These are phyloP conservation scores for Medicago arabica DNA, from an alignment of 306 rosid species.

Conservation along the genomic window DNA sequence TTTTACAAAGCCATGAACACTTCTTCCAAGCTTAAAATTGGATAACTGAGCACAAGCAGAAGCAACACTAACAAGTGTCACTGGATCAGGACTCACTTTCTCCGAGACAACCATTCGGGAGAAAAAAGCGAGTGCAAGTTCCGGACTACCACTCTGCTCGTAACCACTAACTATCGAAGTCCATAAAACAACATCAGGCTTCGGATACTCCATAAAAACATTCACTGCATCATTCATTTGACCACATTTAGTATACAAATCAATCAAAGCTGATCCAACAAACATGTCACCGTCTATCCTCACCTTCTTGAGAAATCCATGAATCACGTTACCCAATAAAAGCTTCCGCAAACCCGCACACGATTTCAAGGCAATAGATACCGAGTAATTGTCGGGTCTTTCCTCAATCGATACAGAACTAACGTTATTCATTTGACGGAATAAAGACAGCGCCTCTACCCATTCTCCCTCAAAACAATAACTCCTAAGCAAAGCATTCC, in stretches of 20 bases:
- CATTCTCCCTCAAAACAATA: constrained; percentile 54
- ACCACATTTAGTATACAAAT: constrained; percentile 72
- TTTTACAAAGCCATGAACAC: constrained; percentile 64
- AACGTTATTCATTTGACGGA: constrained; percentile 52
- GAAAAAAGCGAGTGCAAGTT: constrained; percentile 62
- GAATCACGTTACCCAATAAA: constrained; percentile 57
- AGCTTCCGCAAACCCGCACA: constrained; percentile 59
- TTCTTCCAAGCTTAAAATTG: constrained; percentile 62
- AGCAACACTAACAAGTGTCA: constrained; percentile 74
- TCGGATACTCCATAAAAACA: constrained; percentile 60
- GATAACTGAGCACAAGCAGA: constrained; percentile 71
- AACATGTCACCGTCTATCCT: constrained; percentile 57
- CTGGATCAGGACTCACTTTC: constrained; percentile 51
- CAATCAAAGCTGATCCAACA: constrained; percentile 76
- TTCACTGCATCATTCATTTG: constrained; percentile 58
- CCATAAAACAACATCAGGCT: constrained; percentile 75
- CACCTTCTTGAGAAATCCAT: constrained; percentile 65
- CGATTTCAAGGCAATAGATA: constrained; percentile 67
- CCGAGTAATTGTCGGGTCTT: constrained; percentile 65
- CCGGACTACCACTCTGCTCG: constrained; percentile 64
- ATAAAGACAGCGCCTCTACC: constrained; percentile 50
- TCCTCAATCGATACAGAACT: constrained; percentile 38
- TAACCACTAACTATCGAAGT: constrained; percentile 73
- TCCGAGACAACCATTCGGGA: constrained; percentile 56
- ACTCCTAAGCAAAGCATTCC: constrained; percentile 76